A percentile compares a stretch with the other conserved stretches of the same genome.
These are phyloP conservation scores for Phyllosticta capitalensis DNA, from an alignment of 2,329 filamentous ascomycete genomes.

Conservation along the genomic window DNA sequence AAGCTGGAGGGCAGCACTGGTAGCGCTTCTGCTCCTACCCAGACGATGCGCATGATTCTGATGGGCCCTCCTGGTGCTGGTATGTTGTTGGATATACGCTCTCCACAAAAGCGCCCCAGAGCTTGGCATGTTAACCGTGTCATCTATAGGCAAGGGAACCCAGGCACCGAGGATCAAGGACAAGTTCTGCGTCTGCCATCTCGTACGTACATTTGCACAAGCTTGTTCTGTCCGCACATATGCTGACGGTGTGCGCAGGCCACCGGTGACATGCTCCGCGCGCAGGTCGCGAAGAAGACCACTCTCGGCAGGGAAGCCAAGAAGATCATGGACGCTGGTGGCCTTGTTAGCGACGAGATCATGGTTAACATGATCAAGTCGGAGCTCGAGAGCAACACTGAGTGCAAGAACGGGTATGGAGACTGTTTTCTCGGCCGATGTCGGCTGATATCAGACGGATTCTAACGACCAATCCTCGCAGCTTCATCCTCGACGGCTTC, in stretches of 20 bases:
- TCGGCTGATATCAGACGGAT: not conserved
- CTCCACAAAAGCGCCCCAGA: not conserved
- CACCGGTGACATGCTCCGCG: slow-evolving; percentile 97
- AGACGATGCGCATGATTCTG: slow-evolving; percentile 77
- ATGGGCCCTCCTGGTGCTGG: slow-evolving; percentile 97
- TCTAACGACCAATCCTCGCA: slow-evolving; percentile 28
- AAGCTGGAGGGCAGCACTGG: slow-evolving; percentile 46
- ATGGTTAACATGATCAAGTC: slow-evolving; percentile 99
- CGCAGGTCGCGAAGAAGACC: slow-evolving; percentile 97
- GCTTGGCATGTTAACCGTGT: slow-evolving; percentile 18
- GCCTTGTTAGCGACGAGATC: slow-evolving; percentile 96
- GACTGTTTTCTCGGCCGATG: not conserved
- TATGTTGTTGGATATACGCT: slow-evolving; percentile 41
- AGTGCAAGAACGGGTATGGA: slow-evolving; percentile 88
- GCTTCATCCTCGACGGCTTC: slow-evolving; percentile 98
- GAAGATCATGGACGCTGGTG: slow-evolving; percentile 99
- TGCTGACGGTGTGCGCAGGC: slow-evolving; percentile 48
- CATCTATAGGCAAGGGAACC: slow-evolving; percentile 78
- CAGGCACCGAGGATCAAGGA: slow-evolving; percentile 98
- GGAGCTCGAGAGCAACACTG: slow-evolving; percentile 84
- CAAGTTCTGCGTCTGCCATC: slow-evolving; percentile 91
- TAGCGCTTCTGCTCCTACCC: slow-evolving; percentile 36
- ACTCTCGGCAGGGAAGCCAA: slow-evolving; percentile 89
- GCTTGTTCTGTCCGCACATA: not conserved
- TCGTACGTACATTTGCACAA: slow-evolving; percentile 51